Evolutionary conservation across 2,329 filamentous ascomycete genomes (phyloP).

Genomic region (Verticillium nonalfalfae): DNA sequence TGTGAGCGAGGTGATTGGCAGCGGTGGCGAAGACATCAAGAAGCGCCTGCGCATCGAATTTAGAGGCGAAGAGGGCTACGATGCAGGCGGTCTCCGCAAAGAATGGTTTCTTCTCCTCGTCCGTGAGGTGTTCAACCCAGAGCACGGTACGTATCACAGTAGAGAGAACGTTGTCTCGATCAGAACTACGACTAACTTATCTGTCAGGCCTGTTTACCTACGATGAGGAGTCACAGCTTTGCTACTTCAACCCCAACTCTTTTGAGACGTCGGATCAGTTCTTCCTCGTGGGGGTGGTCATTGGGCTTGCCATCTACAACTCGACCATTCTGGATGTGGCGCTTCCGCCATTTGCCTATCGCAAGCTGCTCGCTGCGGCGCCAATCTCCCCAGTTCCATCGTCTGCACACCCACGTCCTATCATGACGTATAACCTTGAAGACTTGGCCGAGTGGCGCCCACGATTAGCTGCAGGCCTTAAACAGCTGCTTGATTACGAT

Average conservation of each 20-base stretch:
- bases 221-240: constrained; percentile 83
- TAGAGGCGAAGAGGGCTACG: constrained; percentile 81
- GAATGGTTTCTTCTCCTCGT: constrained; percentile 91
- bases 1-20: constrained; percentile 79
- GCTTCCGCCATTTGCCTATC: constrained; percentile 82
- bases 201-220: constrained; percentile 77
- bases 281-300: constrained; percentile 79
- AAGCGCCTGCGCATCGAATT: constrained; percentile 85
- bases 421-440: constrained; percentile 69
- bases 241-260: constrained; percentile 87
- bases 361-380: constrained; percentile 74
- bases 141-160: constrained; percentile 61
- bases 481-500: constrained; percentile 72
- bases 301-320: constrained; percentile 91
- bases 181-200: constrained; percentile 5
- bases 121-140: constrained; percentile 83
- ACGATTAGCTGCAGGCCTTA: constrained; percentile 66
- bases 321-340: constrained; percentile 87
- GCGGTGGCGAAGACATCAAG: constrained; percentile 78
- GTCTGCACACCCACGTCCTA: constrained; percentile 48
- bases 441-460: constrained; percentile 82
- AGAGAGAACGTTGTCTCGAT: no score
- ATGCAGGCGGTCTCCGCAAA: constrained; percentile 83
- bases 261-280: constrained; percentile 91
- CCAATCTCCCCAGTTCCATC: constrained; percentile 52